Evolutionary conservation across 1,284 basidiomycete species (phyloP).

Genomic region (Ustilago esculenta): DNA sequence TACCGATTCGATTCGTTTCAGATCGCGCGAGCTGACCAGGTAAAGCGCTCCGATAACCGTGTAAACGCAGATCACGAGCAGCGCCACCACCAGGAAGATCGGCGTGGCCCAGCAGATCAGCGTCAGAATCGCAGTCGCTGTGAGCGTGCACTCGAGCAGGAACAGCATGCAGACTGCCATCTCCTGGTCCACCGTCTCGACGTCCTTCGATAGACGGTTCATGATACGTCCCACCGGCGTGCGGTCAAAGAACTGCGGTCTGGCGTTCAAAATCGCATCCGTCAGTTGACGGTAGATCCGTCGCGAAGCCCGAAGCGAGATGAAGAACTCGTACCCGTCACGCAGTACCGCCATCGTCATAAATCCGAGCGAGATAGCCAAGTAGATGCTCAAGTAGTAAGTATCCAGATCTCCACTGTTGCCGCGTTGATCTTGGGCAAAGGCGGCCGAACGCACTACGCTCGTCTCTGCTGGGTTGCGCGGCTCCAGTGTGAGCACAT

Average conservation of each 20-base stretch:
- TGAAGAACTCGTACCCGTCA: conserved; percentile 54
- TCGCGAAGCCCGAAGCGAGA: conserved; percentile 58
- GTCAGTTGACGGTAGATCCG: conserved; percentile 72
- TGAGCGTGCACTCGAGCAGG: conserved; percentile 50
- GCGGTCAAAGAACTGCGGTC: conserved; percentile 63
- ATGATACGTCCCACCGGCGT: conserved; percentile 66
- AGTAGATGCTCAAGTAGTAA: conserved; percentile 61
- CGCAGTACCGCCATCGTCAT: conserved; percentile 54
- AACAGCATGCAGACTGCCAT: conserved; percentile 55
- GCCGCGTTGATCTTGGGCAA: conserved; percentile 4
- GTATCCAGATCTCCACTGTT: conserved; percentile 43
- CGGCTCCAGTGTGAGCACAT: conserved; percentile 10
- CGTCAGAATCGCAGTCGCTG: conserved; percentile 53
- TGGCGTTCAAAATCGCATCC: conserved; percentile 85
- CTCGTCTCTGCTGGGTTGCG: not conserved
- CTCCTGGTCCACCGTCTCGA: conserved; percentile 66
- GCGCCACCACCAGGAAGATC: conserved; percentile 47
- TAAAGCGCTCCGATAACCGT: conserved; percentile 63
- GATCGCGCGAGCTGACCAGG: conserved; percentile 63
- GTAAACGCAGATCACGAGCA: conserved; percentile 57
- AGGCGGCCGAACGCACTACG: not conserved
- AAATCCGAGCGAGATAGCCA: conserved; percentile 49
- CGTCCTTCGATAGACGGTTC: conserved; percentile 65
- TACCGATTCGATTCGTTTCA: conserved; percentile 66
- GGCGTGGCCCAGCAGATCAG: conserved; percentile 65